Evolutionary conservation across 305 asterid species (phyloP).

Genomic region (Rubia peregrina): DNA sequence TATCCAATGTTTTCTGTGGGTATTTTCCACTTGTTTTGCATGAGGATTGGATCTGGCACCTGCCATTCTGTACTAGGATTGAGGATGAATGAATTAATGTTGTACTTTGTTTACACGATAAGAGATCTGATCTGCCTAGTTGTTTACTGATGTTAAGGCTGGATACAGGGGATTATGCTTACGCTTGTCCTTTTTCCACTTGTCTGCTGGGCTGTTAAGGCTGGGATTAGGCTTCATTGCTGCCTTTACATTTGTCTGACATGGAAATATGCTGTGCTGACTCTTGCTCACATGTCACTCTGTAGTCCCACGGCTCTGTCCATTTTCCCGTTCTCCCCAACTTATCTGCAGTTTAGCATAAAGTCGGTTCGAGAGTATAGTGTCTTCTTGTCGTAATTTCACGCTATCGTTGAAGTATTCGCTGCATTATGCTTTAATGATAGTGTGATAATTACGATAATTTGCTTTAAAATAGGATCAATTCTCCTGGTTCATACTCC

Average conservation of each 20-base stretch:
- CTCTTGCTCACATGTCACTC: not conserved
- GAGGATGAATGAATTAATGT: constrained; percentile 2
- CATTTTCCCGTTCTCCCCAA: no score
- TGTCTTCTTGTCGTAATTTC: no score
- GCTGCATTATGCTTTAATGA: no score
- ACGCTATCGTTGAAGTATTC: no score
- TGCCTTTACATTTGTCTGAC: not conserved
- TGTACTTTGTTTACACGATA: not conserved
- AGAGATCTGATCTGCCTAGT: not conserved
- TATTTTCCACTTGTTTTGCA: constrained; percentile 22
- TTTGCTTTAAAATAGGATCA: no score
- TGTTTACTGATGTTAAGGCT: not conserved
- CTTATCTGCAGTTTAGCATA: no score
- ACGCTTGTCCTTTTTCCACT: not conserved
- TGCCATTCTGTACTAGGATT: not conserved
- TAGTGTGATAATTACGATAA: no score
- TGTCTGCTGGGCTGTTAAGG: not conserved
- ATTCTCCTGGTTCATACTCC: not conserved
- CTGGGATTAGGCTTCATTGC: not conserved
- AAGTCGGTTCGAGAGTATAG: no score
- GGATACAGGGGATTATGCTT: constrained; percentile 2
- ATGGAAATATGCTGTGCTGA: not conserved
- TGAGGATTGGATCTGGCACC: constrained; percentile 25
- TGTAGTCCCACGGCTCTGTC: no score
- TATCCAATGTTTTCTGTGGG: constrained; percentile 19